These are phyloP conservation scores for Claviceps purpurea DNA, from an alignment of 2,329 filamentous ascomycete genomes.

Conservation along the genomic window DNA sequence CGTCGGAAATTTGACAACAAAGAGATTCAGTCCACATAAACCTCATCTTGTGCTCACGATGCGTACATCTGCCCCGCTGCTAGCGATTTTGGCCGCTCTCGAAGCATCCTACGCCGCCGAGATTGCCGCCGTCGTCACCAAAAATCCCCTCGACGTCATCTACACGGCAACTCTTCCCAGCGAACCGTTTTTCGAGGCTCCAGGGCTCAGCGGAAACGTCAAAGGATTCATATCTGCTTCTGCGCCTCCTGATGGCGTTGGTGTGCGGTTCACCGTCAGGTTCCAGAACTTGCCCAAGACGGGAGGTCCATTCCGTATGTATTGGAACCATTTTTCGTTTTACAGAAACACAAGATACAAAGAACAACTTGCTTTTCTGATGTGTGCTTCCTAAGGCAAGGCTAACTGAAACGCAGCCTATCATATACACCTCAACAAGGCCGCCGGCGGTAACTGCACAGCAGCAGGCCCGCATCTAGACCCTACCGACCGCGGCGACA, in stretches of 20 bases:
- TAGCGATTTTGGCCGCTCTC: neutral
- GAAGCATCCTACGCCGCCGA: constrained; percentile 11
- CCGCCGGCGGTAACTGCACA: constrained; percentile 57
- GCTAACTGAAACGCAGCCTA: constrained; percentile 37
- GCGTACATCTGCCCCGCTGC: neutral
- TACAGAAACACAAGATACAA: neutral
- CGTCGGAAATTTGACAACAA: too few relatives aligned
- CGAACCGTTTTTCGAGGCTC: constrained; percentile 36
- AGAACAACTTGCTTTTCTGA: neutral
- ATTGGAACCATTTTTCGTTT: neutral
- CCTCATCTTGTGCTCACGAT: neutral
- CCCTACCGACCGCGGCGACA: constrained; percentile 52
- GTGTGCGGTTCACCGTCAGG: constrained; percentile 40
- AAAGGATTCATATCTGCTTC: constrained; percentile 38
- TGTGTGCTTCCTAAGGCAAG: neutral
- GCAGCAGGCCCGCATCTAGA: constrained; percentile 55
- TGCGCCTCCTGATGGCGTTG: constrained; percentile 34
- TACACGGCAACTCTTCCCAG: constrained; percentile 46
- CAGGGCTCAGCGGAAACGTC: constrained; percentile 27
- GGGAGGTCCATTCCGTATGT: constrained; percentile 49
- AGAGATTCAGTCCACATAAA: too few relatives aligned
- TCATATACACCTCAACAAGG: constrained; percentile 55
- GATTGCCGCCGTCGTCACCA: constrained; percentile 35
- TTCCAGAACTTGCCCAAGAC: constrained; percentile 45
- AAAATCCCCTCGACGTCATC: constrained; percentile 39